A percentile compares a stretch with the other conserved stretches of the same genome.
These are phyloP conservation scores for Ogataea naganishii DNA, from an alignment of 805 yeast species.

Conservation along the genomic window DNA sequence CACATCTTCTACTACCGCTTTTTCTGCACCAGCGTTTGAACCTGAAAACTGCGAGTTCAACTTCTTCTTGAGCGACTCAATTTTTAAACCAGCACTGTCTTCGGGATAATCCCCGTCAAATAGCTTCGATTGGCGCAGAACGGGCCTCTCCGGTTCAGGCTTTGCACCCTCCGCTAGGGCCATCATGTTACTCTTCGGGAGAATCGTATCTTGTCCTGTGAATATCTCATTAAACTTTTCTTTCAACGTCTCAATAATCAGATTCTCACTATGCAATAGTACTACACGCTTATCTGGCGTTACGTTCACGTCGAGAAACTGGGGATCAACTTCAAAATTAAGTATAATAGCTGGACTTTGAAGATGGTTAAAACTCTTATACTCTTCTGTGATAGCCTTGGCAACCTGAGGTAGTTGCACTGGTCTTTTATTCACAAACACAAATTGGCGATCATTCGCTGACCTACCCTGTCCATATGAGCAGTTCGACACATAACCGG, in stretches of 20 bases:
- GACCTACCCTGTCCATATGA: constrained; percentile 75
- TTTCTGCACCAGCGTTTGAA: background rate
- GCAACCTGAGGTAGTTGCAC: constrained; percentile 44
- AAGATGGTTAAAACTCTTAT: constrained; percentile 58
- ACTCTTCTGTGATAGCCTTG: constrained; percentile 64
- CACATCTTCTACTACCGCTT: constrained; percentile 1
- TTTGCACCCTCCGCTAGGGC: constrained; percentile 2
- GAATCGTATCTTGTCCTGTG: constrained; percentile 20
- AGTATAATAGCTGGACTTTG: constrained; percentile 68
- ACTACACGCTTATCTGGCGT: constrained; percentile 85
- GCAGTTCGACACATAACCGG: constrained; percentile 66
- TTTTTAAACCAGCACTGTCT: too few species aligned
- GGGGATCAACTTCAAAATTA: constrained; percentile 45
- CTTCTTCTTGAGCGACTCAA: too few species aligned
- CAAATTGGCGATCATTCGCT: constrained; percentile 63
- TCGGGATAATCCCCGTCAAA: too few species aligned
- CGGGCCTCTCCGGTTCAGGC: constrained; percentile 3
- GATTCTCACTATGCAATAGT: constrained; percentile 55
- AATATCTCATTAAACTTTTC: constrained; percentile 41
- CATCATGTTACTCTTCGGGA: constrained; percentile 13
- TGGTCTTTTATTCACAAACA: constrained; percentile 74
- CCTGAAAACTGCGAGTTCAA: too few species aligned
- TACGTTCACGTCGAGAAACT: constrained; percentile 70
- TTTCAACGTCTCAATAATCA: constrained; percentile 47
- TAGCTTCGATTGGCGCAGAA: too few species aligned